These are phyloP conservation scores for Neurospora intermedia DNA, from an alignment of 495 filamentous ascomycete genomes.

Conservation along the genomic window DNA sequence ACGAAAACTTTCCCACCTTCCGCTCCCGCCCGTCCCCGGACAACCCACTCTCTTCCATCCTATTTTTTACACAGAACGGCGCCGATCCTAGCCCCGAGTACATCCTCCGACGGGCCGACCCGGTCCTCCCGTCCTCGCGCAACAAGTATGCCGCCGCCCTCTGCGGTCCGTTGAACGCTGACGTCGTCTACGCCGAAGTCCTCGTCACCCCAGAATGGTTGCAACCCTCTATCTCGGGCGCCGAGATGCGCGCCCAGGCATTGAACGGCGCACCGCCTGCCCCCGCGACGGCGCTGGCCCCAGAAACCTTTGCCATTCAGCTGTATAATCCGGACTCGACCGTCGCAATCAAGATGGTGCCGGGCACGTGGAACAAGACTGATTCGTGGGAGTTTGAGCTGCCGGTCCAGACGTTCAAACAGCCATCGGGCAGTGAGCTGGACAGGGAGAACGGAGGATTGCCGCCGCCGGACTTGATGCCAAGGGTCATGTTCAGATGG, in stretches of 20 bases:
- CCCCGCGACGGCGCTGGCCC: conserved; percentile 64
- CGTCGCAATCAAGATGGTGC: conserved; percentile 56
- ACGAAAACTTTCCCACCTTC: conserved; percentile 79
- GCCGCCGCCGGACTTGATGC: conserved; percentile 57
- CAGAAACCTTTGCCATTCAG: conserved; percentile 67
- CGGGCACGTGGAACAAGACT: conserved; percentile 65
- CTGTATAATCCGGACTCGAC: conserved; percentile 93
- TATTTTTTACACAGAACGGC: conserved; percentile 71
- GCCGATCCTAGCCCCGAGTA: conserved; percentile 73
- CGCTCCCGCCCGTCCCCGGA: conserved; percentile 29
- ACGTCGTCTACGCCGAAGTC: conserved; percentile 79
- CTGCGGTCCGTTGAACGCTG: conserved; percentile 69
- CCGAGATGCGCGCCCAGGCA: conserved; percentile 62
- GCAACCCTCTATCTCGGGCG: conserved; percentile 66
- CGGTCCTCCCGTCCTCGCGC: conserved; percentile 51
- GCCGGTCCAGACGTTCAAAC: conserved; percentile 73
- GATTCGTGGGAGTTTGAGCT: conserved; percentile 87
- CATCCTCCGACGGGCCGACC: conserved; percentile 62
- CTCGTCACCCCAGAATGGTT: conserved; percentile 75
- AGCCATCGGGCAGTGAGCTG: conserved; percentile 62
- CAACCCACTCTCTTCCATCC: conserved; percentile 39
- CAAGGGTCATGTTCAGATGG: conserved; percentile 81
- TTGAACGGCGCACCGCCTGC: conserved; percentile 50
- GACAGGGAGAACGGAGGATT: conserved; percentile 64
- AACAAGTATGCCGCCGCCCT: conserved; percentile 83